A percentile compares a stretch with the other conserved stretches of the same genome.
Conservation (phyloP, 768 basidiomycete species). For the Piloderma croceum region DNA sequence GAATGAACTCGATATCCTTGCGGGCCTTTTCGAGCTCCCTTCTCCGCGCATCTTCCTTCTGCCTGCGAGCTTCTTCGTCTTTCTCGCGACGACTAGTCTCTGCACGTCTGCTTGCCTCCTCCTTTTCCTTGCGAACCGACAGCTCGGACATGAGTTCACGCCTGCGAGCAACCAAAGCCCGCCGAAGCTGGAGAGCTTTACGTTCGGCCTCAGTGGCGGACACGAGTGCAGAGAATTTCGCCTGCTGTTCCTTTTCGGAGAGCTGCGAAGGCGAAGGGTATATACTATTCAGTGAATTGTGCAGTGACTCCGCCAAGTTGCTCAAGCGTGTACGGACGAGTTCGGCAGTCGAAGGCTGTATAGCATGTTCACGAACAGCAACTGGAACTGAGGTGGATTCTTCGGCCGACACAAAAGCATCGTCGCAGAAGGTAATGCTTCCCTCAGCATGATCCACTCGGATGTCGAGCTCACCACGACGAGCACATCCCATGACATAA, state of each 20-base stretch:
- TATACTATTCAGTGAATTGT: slow-evolving; percentile 60
- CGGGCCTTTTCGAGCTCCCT: slow-evolving; percentile 76
- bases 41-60: slow-evolving; percentile 57
- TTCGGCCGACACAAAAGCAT: slow-evolving; percentile 47
- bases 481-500: slow-evolving; percentile 89
- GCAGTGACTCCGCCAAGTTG: slow-evolving; percentile 66
- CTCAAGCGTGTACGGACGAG: slow-evolving; percentile 75
- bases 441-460: slow-evolving; percentile 86
- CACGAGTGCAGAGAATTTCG: slow-evolving; percentile 56
- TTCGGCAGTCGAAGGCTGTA: slow-evolving; percentile 70
- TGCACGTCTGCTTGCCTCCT: slow-evolving; percentile 74
- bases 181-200: slow-evolving; percentile 66
- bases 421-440: slow-evolving; percentile 79
- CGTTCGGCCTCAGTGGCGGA: slow-evolving; percentile 66
- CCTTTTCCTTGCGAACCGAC: slow-evolving; percentile 79
- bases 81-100: slow-evolving; percentile 61
- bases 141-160: slow-evolving; percentile 83
- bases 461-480: slow-evolving; percentile 79
- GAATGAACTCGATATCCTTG: slow-evolving; percentile 56
- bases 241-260: slow-evolving; percentile 51
- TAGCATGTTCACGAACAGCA: slow-evolving; percentile 35
- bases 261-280: slow-evolving; percentile 38
- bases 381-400: slow-evolving; percentile 26
- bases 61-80: slow-evolving; percentile 58
- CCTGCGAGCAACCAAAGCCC: slow-evolving; percentile 80